phyloP scores from a whole-genome alignment of 371 early-diverging fungal species.

The Furculomyces boomerangus region DNA sequence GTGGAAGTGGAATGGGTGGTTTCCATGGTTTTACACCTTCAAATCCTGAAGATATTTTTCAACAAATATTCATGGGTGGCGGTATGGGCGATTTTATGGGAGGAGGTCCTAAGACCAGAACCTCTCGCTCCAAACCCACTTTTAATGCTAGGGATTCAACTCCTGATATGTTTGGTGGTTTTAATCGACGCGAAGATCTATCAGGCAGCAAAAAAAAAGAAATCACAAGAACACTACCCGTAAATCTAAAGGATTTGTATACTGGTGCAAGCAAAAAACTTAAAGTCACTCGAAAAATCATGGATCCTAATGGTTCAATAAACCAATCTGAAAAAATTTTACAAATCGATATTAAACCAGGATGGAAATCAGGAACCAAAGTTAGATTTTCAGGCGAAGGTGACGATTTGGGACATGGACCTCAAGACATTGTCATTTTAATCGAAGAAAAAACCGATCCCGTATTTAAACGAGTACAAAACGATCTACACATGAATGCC shows the following conservation, averaged over 20 bases:
- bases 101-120: conserved; percentile 6
- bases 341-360: conserved; percentile 77
- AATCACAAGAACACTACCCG: conserved; percentile 48
- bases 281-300: conserved; percentile 70
- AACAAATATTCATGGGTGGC: conserved; percentile 58
- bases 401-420: conserved; percentile 68
- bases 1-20: conserved; percentile 28
- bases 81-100: conserved; percentile 32
- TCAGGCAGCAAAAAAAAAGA: conserved; percentile 19
- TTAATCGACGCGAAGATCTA: conserved; percentile 29
- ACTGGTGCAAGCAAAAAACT: conserved; percentile 79
- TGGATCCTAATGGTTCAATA: conserved; percentile 26
- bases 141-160: too few relatives aligned
- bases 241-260: conserved; percentile 86
- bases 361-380: conserved; percentile 98
- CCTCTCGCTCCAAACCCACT: background rate
- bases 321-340: conserved; percentile 63
- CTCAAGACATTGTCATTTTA: conserved; percentile 85
- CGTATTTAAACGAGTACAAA: conserved; percentile 73
- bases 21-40: conserved; percentile 59
- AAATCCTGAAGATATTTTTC: conserved; percentile 86
- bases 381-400: conserved; percentile 86
- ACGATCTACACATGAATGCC: conserved; percentile 52
- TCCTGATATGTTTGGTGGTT: conserved; percentile 26
- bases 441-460: conserved; percentile 89